Evolutionary conservation across 495 filamentous ascomycete genomes (phyloP).

Genomic region (Penicillium egyptiacum): DNA sequence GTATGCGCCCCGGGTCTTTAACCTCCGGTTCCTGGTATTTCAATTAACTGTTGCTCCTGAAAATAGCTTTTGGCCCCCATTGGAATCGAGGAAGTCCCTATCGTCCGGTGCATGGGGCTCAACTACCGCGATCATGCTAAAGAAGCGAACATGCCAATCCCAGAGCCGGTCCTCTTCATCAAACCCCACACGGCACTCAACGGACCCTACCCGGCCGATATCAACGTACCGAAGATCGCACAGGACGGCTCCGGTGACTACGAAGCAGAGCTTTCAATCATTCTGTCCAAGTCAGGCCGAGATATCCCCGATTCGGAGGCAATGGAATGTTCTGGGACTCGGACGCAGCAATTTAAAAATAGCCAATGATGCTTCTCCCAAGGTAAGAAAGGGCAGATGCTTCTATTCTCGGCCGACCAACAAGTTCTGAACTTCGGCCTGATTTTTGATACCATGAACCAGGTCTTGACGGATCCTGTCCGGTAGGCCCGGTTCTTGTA

Average conservation of each 20-base stretch:
- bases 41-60: neutral
- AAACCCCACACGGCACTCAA: slow-evolving; percentile 65
- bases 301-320: slow-evolving; percentile 63
- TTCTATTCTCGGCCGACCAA: no score
- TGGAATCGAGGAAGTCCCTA: slow-evolving; percentile 21
- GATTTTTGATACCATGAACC: neutral
- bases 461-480: slow-evolving; percentile 3
- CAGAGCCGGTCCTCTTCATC: slow-evolving; percentile 68
- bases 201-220: slow-evolving; percentile 53
- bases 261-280: slow-evolving; percentile 66
- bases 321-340: slow-evolving; percentile 65
- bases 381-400: slow-evolving; percentile 39
- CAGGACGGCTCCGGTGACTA: slow-evolving; percentile 60
- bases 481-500: slow-evolving; percentile 37
- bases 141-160: slow-evolving; percentile 67
- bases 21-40: neutral
- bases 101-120: slow-evolving; percentile 63
- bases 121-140: slow-evolving; percentile 63
- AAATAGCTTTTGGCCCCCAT: slow-evolving; percentile 32
- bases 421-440: neutral
- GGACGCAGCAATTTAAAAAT: slow-evolving; percentile 67
- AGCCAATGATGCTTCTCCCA: slow-evolving; percentile 69
- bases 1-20: neutral
- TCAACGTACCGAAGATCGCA: slow-evolving; percentile 38
- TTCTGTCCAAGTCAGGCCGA: slow-evolving; percentile 61